phyloP scores from a whole-genome alignment of 768 basidiomycete species.

The Dictyophora rubrovolvata region DNA sequence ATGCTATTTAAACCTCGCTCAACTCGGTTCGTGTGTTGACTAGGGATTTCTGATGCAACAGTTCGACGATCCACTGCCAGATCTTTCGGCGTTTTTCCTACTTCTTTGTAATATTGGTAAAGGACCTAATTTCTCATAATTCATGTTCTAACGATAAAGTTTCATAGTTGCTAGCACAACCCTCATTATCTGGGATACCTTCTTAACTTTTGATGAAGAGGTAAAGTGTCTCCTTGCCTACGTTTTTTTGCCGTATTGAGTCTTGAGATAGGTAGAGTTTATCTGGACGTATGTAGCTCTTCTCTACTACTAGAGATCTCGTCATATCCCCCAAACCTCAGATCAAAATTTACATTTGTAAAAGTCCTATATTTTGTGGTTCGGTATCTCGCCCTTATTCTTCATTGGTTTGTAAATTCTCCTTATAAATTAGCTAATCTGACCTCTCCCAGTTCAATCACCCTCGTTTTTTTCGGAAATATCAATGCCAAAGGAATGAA shows the following conservation, averaged over 20 bases:
- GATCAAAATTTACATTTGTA: neutral
- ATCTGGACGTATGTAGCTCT: neutral
- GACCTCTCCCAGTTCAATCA: neutral
- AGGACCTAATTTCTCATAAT: too few species aligned
- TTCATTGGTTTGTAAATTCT: neutral
- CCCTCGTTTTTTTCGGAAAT: neutral
- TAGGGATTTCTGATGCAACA: too few species aligned
- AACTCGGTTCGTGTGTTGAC: too few species aligned
- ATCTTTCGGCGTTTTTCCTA: too few species aligned
- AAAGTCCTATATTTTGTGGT: neutral
- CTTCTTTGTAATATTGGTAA: too few species aligned
- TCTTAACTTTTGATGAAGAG: neutral
- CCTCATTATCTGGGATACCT: neutral
- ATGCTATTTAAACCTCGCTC: too few species aligned
- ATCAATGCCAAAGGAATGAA: neutral
- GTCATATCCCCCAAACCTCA: neutral
- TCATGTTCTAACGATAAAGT: neutral
- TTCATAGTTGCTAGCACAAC: neutral
- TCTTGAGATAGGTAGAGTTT: neutral
- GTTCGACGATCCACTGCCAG: too few species aligned
- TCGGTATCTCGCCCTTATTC: neutral
- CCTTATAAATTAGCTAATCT: neutral
- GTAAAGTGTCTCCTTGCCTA: neutral
- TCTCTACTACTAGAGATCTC: neutral
- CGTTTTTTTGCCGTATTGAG: neutral